Percentiles rank a stretch among this genome's conserved stretches.
Conservation (phyloP, 1,284 basidiomycete species). For the Pseudozyma tsukubaensis region DNA sequence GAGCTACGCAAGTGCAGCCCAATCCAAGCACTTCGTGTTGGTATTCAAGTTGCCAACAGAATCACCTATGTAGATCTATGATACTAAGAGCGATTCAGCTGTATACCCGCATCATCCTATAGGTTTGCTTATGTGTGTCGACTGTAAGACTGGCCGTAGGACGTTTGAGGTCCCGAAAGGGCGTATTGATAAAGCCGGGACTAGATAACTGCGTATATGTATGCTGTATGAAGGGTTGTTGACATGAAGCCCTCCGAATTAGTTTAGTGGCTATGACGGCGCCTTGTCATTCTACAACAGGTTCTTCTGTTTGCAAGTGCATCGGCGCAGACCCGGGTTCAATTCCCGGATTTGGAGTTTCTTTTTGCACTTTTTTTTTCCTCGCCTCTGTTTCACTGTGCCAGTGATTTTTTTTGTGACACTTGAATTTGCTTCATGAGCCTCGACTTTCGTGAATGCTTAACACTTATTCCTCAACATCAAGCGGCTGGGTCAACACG, state of each 20-base stretch:
- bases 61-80: constrained; percentile 31
- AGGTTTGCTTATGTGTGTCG: neutral
- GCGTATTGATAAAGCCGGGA: neutral
- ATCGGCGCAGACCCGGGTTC: constrained; percentile 59
- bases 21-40: constrained; percentile 25
- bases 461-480: too few species aligned
- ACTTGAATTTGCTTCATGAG: too few species aligned
- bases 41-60: constrained; percentile 35
- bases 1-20: constrained; percentile 22
- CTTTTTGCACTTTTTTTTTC: constrained; percentile 10
- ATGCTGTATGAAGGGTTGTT: neutral
- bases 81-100: neutral
- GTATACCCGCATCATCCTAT: too few species aligned
- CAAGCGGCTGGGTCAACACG: too few species aligned
- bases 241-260: constrained; percentile 42
- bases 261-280: constrained; percentile 63
- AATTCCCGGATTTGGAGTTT: constrained; percentile 58
- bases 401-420: too few species aligned
- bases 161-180: neutral
- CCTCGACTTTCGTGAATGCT: too few species aligned
- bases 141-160: neutral
- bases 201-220: constrained; percentile 2
- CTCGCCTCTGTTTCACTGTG: too few species aligned
- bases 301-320: too few species aligned
- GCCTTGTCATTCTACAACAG: constrained; percentile 53